Conservation (phyloP, 176 grass and related monocot genomes). For the Hyparrhenia diplandra region DNA sequence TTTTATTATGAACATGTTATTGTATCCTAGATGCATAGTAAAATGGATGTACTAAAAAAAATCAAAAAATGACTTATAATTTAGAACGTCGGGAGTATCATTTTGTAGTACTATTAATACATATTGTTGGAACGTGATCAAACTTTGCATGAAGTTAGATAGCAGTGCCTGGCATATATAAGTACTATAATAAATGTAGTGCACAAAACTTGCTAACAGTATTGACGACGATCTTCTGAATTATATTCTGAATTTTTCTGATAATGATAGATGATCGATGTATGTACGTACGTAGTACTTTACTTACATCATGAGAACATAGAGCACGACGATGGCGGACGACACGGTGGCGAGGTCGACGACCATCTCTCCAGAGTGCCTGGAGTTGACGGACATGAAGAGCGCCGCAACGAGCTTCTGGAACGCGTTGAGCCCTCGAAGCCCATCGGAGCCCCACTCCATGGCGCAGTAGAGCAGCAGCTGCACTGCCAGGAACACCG, state of each 20-base stretch:
- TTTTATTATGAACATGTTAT: no score
- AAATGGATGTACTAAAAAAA: no score
- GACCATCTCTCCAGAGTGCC: constrained; percentile 62
- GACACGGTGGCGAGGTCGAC: constrained; percentile 55
- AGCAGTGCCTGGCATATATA: neutral
- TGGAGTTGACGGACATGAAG: constrained; percentile 71
- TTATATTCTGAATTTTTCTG: no score
- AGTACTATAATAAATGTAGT: neutral
- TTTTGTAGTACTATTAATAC: neutral
- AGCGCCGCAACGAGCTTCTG: constrained; percentile 60
- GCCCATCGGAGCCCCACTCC: constrained; percentile 67
- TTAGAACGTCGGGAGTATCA: no score
- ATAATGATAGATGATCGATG: neutral
- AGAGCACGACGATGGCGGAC: constrained; percentile 55
- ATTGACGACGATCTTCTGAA: neutral
- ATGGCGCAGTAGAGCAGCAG: constrained; percentile 47
- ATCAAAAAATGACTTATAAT: no score
- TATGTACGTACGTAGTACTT: neutral
- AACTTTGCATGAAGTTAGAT: neutral
- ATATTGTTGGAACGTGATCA: neutral
- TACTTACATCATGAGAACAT: constrained; percentile 72
- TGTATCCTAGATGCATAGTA: no score
- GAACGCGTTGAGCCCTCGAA: constrained; percentile 33
- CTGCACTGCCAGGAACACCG: constrained; percentile 33
- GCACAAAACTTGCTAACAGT: neutral